Conservation (phyloP, 2,329 filamentous ascomycete genomes). For the Apiospora marii region DNA sequence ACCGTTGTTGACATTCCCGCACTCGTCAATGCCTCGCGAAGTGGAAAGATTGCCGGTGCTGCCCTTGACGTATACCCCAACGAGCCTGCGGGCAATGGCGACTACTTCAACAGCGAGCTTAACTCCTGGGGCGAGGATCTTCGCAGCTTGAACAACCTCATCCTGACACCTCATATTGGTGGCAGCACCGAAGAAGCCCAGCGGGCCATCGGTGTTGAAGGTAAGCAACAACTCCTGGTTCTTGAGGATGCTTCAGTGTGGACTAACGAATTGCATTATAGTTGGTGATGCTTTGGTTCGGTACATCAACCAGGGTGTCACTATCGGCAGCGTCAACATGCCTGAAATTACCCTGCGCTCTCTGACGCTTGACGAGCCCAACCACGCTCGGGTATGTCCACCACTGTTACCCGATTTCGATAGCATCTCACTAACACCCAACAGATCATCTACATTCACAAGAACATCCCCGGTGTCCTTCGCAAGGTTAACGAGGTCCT, state of each 20-base stretch:
- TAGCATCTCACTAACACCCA: conserved; percentile 33
- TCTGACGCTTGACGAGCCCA: conserved; percentile 87
- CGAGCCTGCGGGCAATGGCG: conserved; percentile 92
- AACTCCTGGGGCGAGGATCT: conserved; percentile 89
- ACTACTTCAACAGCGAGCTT: conserved; percentile 87
- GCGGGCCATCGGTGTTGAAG: conserved; percentile 91
- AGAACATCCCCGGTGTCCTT: conserved; percentile 94
- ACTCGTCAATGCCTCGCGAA: conserved; percentile 84
- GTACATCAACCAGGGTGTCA: conserved; percentile 96
- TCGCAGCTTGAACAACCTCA: conserved; percentile 85
- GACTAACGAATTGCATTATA: conserved; percentile 38
- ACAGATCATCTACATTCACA: conserved; percentile 91
- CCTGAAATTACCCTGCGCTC: conserved; percentile 92
- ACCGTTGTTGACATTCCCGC: conserved; percentile 94
- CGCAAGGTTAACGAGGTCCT: conserved; percentile 95
- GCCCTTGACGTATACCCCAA: conserved; percentile 97
- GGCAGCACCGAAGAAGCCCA: conserved; percentile 98
- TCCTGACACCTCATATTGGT: conserved; percentile 95
- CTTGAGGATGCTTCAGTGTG: conserved; percentile 22
- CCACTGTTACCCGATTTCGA: background rate
- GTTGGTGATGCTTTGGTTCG: conserved; percentile 86
- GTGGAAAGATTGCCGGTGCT: conserved; percentile 88
- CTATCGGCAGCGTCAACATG: conserved; percentile 91
- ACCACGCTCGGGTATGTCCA: conserved; percentile 77
- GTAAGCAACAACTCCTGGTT: conserved; percentile 43